Evolutionary conservation across 176 grass and related monocot genomes (phyloP).

Genomic region (Triticum aestivum): IWGSC_CS_RefSeq_v2.1 NC_057798.1:688738247-688738746

Average conservation of each 20-base stretch:
- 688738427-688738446: conserved; percentile 34
- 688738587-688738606: conserved; percentile 78
- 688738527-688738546: conserved; percentile 55
- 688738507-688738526: conserved; percentile 40
- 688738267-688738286: conserved; percentile 25
- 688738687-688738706: conserved; percentile 66
- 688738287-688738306: conserved; percentile 26
- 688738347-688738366: conserved; percentile 11
- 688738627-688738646: conserved; percentile 36
- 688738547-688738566: conserved; percentile 52
- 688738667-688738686: conserved; percentile 62
- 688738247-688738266: conserved; percentile 57
- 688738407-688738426: conserved; percentile 52
- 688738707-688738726: background rate
- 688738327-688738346: conserved; percentile 61
- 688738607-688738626: conserved; percentile 69
- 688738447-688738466: conserved; percentile 57
- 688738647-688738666: conserved; percentile 47
- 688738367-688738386: conserved; percentile 75
- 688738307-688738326: conserved; percentile 69
- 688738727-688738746: conserved; percentile 36
- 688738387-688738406: conserved; percentile 48
- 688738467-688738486: conserved; percentile 54
- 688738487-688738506: conserved; percentile 39
- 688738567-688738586: conserved; percentile 72